Evolutionary conservation across 2,329 filamentous ascomycete species (phyloP).

Genomic region (Pleurostoma richardsiae): DNA sequence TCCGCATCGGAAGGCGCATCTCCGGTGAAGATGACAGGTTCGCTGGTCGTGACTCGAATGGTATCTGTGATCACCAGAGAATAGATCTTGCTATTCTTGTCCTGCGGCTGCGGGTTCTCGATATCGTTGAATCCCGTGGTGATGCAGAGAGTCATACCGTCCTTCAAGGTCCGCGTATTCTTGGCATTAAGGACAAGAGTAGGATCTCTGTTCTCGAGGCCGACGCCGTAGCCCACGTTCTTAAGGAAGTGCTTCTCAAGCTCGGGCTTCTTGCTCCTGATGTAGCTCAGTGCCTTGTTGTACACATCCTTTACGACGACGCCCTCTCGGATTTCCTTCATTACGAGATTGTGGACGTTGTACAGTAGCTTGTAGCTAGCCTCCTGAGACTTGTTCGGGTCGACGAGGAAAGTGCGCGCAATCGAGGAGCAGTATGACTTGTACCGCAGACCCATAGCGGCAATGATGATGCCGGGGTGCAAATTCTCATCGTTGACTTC

Average conservation of each 20-base stretch:
- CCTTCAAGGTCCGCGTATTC: slow-evolving; percentile 76
- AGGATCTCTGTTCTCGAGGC: slow-evolving; percentile 82
- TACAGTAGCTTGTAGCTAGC: slow-evolving; percentile 87
- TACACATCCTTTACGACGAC: slow-evolving; percentile 86
- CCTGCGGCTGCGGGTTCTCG: slow-evolving; percentile 78
- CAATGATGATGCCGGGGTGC: slow-evolving; percentile 89
- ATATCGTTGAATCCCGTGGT: slow-evolving; percentile 88
- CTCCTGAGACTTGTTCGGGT: slow-evolving; percentile 94
- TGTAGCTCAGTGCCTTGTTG: slow-evolving; percentile 71
- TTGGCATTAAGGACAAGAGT: slow-evolving; percentile 84
- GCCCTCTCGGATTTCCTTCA: slow-evolving; percentile 88
- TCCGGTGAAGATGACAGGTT: slow-evolving; percentile 85
- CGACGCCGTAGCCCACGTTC: slow-evolving; percentile 86
- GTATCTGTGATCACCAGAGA: slow-evolving; percentile 91
- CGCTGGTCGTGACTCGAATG: slow-evolving; percentile 74
- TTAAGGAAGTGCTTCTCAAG: slow-evolving; percentile 93
- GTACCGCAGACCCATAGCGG: slow-evolving; percentile 87
- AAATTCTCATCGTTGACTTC: slow-evolving; percentile 78
- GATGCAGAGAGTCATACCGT: slow-evolving; percentile 94
- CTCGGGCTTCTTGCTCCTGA: slow-evolving; percentile 90
- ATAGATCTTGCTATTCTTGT: slow-evolving; percentile 85
- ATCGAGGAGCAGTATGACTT: slow-evolving; percentile 93
- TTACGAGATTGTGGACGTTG: slow-evolving; percentile 78
- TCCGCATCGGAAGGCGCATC: slow-evolving; percentile 89
- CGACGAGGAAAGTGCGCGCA: slow-evolving; percentile 90